A percentile compares a stretch with the other conserved stretches of the same genome.
phyloP scores from a whole-genome alignment of 164 flowering plant genomes.

The Buxus sempervirens region DNA sequence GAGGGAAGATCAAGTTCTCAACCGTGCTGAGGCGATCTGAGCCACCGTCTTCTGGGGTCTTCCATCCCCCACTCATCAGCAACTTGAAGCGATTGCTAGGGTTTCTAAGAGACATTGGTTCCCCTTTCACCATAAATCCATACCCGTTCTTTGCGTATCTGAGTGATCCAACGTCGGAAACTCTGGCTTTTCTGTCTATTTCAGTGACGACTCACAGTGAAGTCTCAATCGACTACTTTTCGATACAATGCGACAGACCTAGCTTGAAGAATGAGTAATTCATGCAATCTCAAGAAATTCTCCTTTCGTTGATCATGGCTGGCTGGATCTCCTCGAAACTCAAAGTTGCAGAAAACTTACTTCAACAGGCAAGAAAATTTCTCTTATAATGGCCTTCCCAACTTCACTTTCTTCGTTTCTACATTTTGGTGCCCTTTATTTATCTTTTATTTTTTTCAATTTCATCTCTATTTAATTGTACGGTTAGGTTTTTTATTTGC shows the following conservation, averaged over 20 bases:
- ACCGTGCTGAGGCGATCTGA: conserved; percentile 70
- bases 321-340: conserved; percentile 95
- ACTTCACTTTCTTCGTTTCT: not conserved
- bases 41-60: conserved; percentile 77
- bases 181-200: conserved; percentile 85
- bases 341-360: conserved; percentile 84
- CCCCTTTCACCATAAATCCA: conserved; percentile 84
- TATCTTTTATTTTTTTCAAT: too few species aligned
- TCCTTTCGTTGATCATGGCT: conserved; percentile 41
- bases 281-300: not conserved
- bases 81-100: conserved; percentile 50
- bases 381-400: not conserved
- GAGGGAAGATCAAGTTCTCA: conserved; percentile 76
- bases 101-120: conserved; percentile 54
- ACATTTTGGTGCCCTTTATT: not conserved
- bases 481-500: not conserved
- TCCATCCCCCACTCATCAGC: conserved; percentile 37
- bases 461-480: not conserved
- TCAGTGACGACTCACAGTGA: too few species aligned
- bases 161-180: conserved; percentile 84
- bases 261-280: not conserved
- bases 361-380: conserved; percentile 60
- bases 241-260: conserved; percentile 14
- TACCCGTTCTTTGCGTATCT: conserved; percentile 93
- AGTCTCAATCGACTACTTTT: too few species aligned